Base-by-base conservation (phyloP, 2,329 filamentous ascomycete genomes). In the Aspergillus sp. region DNA sequence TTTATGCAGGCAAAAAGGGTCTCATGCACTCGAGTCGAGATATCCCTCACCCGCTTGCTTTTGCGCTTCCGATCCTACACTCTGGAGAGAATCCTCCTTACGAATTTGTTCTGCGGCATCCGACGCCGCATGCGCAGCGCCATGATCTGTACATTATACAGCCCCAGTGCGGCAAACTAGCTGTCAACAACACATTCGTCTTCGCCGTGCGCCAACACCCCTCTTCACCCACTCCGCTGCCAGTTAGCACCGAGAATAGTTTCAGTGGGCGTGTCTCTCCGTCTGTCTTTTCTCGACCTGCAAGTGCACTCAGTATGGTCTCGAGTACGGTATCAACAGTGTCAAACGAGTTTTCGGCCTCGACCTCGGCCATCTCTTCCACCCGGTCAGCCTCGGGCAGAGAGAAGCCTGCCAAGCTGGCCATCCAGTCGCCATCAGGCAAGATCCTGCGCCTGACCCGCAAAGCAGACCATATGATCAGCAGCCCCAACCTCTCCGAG, bases 11-110 rank as follows among this genome's bases (percentile, higher is more conserved):
- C 63, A 95, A 93, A 76, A 88, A 93, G 65, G 96, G 96, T 0
- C 83, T 99, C 58, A 98, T 98, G 93, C 95, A 98, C 79, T 96
- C 91, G 66, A 94, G 95, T 81, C 95, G 95, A 76, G 92, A 97
- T 74, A 97, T 97, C 59, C 93, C 95, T 7, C 94, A 99, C 73
- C 89, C 93, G 2, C 81, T 99, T 57, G 93, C 94, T 0, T 89
- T 98, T 66, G 88, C 93, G 3, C 80, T 99, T n/a, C 94, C 95
- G 0, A 88, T 99, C 55, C 86, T 92, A 43, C 95, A 99, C 77
- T 90, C 88, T 0, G 95, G 95, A 62, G 91, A 94, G 69, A 99
- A 99, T 73, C 95, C 95, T 3, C 87, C 91, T 0, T 99, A 97
- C 76, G 92, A 97, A 62, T 99, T 98, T 77, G 85, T 97, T 50